Conservation (phyloP, 345 rosid species). For the Euphorbia pulcherrima region DNA sequence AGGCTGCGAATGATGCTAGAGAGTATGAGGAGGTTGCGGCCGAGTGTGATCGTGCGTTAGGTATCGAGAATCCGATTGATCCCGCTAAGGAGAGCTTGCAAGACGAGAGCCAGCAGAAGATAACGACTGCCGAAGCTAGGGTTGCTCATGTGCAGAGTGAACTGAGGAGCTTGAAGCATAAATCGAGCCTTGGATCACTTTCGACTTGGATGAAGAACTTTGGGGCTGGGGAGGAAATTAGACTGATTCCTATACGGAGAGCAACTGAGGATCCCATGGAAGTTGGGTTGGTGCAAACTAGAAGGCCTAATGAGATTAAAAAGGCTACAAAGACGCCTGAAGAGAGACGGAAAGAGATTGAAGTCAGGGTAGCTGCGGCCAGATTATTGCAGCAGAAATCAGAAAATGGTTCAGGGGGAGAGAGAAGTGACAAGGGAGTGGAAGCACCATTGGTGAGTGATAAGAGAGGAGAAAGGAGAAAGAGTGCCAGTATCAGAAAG, state of each 20-base stretch:
- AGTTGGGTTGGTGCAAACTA: slow-evolving; percentile 56
- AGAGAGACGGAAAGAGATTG: slow-evolving; percentile 90
- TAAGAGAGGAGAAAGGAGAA: slow-evolving; percentile 72
- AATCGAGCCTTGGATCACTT: slow-evolving; percentile 62
- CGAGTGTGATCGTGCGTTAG: slow-evolving; percentile 82
- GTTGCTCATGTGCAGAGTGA: slow-evolving; percentile 73
- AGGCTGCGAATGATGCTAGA: slow-evolving; percentile 70
- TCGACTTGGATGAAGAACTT: slow-evolving; percentile 81
- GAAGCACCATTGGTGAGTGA: slow-evolving; percentile 44
- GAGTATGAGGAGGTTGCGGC: slow-evolving; percentile 79
- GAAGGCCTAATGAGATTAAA: slow-evolving; percentile 90
- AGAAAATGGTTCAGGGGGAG: slow-evolving; percentile 38
- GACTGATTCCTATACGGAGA: slow-evolving; percentile 67
- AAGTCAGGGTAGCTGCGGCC: slow-evolving; percentile 92
- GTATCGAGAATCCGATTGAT: slow-evolving; percentile 69
- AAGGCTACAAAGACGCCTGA: slow-evolving; percentile 87
- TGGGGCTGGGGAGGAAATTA: slow-evolving; percentile 80
- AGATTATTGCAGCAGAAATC: slow-evolving; percentile 80
- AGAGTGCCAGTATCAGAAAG: slow-evolving; percentile 51
- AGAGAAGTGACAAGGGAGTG: slow-evolving; percentile 42
- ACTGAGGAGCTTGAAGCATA: slow-evolving; percentile 66
- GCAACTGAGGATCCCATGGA: slow-evolving; percentile 89
- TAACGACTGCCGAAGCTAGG: slow-evolving; percentile 60
- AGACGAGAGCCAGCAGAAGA: slow-evolving; percentile 80
- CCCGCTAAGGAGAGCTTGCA: slow-evolving; percentile 87